Base-by-base conservation (phyloP, 108 stramenopile species). In the Craspedostauros australis region DNA sequence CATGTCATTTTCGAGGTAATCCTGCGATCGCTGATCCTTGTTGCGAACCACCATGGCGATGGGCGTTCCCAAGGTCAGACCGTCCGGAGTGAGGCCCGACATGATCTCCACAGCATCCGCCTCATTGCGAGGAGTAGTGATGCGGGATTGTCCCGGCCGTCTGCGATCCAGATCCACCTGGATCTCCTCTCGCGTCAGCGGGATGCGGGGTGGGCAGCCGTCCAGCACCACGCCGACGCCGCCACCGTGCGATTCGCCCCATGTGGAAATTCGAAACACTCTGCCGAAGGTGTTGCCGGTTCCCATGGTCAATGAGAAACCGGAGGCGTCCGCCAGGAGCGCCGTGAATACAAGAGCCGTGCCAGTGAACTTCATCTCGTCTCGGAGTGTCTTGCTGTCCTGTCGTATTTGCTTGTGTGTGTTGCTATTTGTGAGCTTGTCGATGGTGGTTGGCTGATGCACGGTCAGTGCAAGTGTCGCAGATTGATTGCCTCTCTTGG, bases 171-270 rank as follows among this genome's bases (percentile, higher is more conserved):
- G 75, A 62, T 97, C 96, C 11, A 68, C 54, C 68, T 99, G 98
- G 9, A 98, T 79, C 41, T 95, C 95, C 36, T 88, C 90, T 22
- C 78, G 58, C 7, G 88, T 88, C 29, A 99, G 51, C 19, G 70
- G 82, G 34, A 99, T 62, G 37, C 95, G 80, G 19, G 97, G 96
- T 18, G 98, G 98, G 55, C 93, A 95, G 18, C 97, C 97, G 72
- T 99, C 98, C 14, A 99, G 55, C 9, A 73, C 84, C 8, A 96
- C 95, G 54, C 98, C 98, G 11, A 99, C 96, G 23, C 91, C 96
- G 29, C 90, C 93, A 1, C 96, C 95, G 59, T 99, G 98, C 50
- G 95, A 96, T 77, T 99, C 98, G 18, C 97, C 98, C 82, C 89
- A 99, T 16, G 98, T 98, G 39, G 94, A 94, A 46, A 97, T 96